Evolutionary conservation across 495 filamentous ascomycete species (phyloP).

Genomic region (Neurospora sp.): DNA sequence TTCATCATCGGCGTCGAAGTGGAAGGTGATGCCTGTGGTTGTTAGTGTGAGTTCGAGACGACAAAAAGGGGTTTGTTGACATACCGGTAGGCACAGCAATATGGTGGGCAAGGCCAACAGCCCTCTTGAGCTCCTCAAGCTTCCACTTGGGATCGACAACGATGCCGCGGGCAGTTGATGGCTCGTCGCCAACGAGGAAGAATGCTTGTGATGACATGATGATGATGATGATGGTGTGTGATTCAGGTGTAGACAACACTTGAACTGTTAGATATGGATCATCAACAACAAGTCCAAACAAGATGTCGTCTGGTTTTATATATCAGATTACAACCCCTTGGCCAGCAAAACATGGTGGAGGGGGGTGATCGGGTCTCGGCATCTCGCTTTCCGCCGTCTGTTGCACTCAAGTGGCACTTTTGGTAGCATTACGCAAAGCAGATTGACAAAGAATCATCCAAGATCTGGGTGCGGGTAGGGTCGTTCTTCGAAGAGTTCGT

Average conservation of each 20-base stretch:
- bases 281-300: neutral
- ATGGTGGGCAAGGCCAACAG: conserved; percentile 25
- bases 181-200: conserved; percentile 34
- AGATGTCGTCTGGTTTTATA: neutral
- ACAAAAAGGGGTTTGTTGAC: neutral
- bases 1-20: conserved; percentile 15
- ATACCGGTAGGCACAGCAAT: conserved; percentile 27
- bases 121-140: conserved; percentile 22
- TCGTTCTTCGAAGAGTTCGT: neutral
- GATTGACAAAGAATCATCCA: neutral
- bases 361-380: neutral
- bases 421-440: neutral
- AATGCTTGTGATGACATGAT: conserved; percentile 32
- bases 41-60: neutral
- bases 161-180: conserved; percentile 27
- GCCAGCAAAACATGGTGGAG: neutral
- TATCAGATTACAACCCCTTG: neutral
- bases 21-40: conserved; percentile 31
- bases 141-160: conserved; percentile 19
- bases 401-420: neutral
- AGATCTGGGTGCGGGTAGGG: neutral
- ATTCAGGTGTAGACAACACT: neutral
- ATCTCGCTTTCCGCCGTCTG: neutral
- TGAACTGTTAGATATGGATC: neutral
- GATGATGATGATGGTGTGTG: neutral